Evolutionary conservation across 2,329 filamentous ascomycete genomes (phyloP), one percentile per base, ranked within the genome.

Genomic region (Atkinsonella texensis): DNA sequence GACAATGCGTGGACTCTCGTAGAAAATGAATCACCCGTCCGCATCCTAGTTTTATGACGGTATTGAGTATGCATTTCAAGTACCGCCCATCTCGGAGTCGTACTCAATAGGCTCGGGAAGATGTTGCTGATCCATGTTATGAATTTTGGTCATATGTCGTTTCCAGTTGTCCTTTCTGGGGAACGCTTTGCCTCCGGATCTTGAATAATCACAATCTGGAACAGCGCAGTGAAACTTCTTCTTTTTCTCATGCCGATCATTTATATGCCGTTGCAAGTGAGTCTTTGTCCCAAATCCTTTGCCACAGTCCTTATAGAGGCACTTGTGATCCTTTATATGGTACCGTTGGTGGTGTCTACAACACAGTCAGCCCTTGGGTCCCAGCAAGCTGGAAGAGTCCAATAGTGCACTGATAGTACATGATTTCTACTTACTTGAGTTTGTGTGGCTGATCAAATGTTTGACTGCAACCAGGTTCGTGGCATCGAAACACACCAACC

Each of bases 141-240:
- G 79, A 57, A 80, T 81, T 62, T 80, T 81, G 38, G 72, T 68
- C 77, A 82, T 81, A 59, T 82, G 79, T 52, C 79, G 67, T 57
- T 77, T 74, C 78, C 78, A 81, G 62, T 82, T 81, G 58, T 81
- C 79, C 59, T 81, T 82, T 50, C 79, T 68, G 1, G 78, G 77
- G 56, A 82, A 82, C 0, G 74, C 76, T 55, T 79, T 80, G 51
- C 77, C 76, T 9, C 78, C 78, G 15, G 67, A 61, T 52, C 70
- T 72, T n/a, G 76, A 80, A 59, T 79, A 81, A 5, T 74, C 69
- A 57, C 79, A 82, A 7, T 71, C 71, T 2, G 67, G 68, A 4
- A 77, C 70, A 0, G 71, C 75, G 57, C 79, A 82, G 60, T 81
- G 77, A 52, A 76, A 81, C 53, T 78, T 78, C 61, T 76, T 77